Evolutionary conservation across 495 filamentous ascomycete genomes (phyloP).

Genomic region (Stereocaulon alpinum): DNA sequence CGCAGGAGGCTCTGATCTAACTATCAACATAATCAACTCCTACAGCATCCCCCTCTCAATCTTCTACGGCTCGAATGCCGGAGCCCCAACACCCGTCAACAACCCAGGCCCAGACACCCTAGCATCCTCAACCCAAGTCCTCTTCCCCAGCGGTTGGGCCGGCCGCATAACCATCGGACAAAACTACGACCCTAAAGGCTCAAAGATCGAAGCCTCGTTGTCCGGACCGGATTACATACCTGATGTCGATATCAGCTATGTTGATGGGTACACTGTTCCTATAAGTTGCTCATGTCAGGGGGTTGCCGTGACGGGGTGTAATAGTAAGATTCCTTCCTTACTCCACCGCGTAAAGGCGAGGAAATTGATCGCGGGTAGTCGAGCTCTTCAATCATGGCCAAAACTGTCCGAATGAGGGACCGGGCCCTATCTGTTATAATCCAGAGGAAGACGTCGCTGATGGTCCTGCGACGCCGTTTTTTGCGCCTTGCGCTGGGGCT

Average conservation of each 20-base stretch:
- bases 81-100: slow-evolving; percentile 12
- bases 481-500: slow-evolving; percentile 21
- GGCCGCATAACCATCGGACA: slow-evolving; percentile 16
- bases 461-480: slow-evolving; percentile 18
- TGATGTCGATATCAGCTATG: slow-evolving; percentile 17
- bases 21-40: slow-evolving; percentile 14
- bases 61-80: slow-evolving; percentile 17
- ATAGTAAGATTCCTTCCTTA: neutral
- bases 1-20: slow-evolving; percentile 10
- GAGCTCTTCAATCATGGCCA: slow-evolving; percentile 18
- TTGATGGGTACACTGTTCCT: slow-evolving; percentile 23
- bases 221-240: slow-evolving; percentile 9
- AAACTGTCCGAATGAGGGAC: slow-evolving; percentile 17
- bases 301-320: slow-evolving; percentile 22
- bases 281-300: slow-evolving; percentile 22
- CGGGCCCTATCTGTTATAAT: slow-evolving; percentile 18
- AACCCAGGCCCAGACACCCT: slow-evolving; percentile 14
- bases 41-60: slow-evolving; percentile 12
- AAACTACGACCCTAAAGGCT: slow-evolving; percentile 12
- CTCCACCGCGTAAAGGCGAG: neutral
- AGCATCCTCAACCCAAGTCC: slow-evolving; percentile 11
- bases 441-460: slow-evolving; percentile 6
- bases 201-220: slow-evolving; percentile 17
- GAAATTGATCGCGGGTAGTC: neutral
- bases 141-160: slow-evolving; percentile 11